These are phyloP conservation scores for Cercospora janseana DNA, from an alignment of 2,329 filamentous ascomycete genomes.

Conservation along the genomic window DNA sequence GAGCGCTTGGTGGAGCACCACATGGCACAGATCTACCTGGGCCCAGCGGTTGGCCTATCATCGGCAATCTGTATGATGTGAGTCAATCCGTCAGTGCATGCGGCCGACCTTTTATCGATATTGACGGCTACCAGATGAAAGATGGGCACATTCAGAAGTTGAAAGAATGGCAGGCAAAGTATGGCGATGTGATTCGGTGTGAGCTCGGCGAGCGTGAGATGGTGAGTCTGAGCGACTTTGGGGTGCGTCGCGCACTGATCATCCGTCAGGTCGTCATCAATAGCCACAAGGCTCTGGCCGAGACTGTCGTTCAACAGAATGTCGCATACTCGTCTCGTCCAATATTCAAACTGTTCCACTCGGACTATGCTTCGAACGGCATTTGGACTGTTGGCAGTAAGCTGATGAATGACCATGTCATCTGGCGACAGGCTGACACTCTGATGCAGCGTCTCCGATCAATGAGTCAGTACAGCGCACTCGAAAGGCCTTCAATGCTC, in stretches of 20 bases:
- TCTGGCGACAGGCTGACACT: background rate
- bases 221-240: background rate
- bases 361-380: background rate
- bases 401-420: background rate
- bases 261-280: background rate
- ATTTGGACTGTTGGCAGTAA: background rate
- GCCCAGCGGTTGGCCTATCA: background rate
- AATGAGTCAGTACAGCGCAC: background rate
- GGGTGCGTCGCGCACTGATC: background rate
- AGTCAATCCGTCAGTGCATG: background rate
- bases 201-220: conserved; percentile 2
- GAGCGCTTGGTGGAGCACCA: background rate
- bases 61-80: background rate
- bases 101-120: background rate
- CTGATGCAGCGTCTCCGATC: background rate
- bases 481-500: conserved; percentile 1
- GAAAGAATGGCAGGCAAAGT: background rate
- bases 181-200: conserved; percentile 1
- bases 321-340: background rate
- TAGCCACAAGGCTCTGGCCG: background rate
- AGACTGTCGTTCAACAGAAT: background rate
- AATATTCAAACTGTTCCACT: background rate
- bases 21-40: background rate
- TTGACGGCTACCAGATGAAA: background rate
- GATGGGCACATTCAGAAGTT: background rate